Conservation (phyloP, 2,329 filamentous ascomycete genomes). For the Parastagonospora avenae region DNA sequence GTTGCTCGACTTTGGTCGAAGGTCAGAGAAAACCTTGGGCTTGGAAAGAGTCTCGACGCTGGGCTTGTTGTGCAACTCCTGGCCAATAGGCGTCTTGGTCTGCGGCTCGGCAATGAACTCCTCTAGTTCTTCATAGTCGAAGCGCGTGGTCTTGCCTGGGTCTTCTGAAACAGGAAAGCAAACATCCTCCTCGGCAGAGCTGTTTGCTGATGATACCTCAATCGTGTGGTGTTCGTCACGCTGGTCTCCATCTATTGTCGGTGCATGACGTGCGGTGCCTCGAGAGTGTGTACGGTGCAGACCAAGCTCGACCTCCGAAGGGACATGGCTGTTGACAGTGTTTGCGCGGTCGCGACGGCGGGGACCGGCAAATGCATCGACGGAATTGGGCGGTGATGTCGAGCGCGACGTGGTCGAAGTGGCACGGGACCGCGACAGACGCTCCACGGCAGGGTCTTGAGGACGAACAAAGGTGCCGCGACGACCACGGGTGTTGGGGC, state of each 20-base stretch:
- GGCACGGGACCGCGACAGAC: conserved; percentile 49
- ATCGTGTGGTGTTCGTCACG: conserved; percentile 63
- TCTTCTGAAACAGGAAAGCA: conserved; percentile 80
- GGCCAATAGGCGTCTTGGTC: conserved; percentile 53
- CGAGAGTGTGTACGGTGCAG: conserved; percentile 75
- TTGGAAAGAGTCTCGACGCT: conserved; percentile 52
- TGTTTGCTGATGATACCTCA: conserved; percentile 66
- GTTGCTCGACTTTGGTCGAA: conserved; percentile 54
- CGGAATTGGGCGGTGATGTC: conserved; percentile 89
- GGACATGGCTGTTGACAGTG: conserved; percentile 64
- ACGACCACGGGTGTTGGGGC: conserved; percentile 43
- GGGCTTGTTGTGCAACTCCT: conserved; percentile 47
- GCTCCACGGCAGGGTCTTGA: conserved; percentile 41
- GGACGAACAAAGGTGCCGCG: conserved; percentile 52
- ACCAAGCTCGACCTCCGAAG: conserved; percentile 60
- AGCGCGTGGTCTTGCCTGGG: conserved; percentile 78
- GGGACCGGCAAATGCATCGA: conserved; percentile 94
- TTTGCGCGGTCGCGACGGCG: conserved; percentile 79
- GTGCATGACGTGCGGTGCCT: conserved; percentile 65
- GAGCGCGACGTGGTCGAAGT: conserved; percentile 67
- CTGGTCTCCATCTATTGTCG: conserved; percentile 65
- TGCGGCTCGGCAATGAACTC: conserved; percentile 76
- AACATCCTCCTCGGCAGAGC: conserved; percentile 82
- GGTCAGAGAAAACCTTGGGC: conserved; percentile 64
- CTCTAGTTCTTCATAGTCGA: conserved; percentile 92